A percentile compares a stretch with the other conserved stretches of the same genome.
phyloP scores from a whole-genome alignment of 129 eudicot species.

The Helichrysum umbraculigerum region DNA sequence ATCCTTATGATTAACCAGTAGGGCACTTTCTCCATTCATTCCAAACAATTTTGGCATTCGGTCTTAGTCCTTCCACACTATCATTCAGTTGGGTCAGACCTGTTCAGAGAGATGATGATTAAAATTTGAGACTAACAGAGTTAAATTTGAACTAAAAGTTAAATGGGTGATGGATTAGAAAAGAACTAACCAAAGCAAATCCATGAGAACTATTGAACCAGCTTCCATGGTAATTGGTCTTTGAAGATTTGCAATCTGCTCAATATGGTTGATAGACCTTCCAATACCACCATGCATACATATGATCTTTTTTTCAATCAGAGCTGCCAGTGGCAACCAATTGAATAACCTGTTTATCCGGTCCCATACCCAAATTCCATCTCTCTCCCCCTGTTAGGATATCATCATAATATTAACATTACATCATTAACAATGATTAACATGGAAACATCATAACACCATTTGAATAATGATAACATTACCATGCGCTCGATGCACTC shows the following conservation, averaged over 20 bases:
- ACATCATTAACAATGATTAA: neutral
- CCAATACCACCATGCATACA: too few species aligned
- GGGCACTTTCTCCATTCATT: too few species aligned
- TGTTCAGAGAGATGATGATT: slow-evolving; percentile 21
- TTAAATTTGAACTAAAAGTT: neutral
- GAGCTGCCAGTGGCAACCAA: slow-evolving; percentile 93
- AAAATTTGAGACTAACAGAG: slow-evolving; percentile 5
- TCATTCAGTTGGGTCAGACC: slow-evolving; percentile 99
- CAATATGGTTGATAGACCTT: slow-evolving; percentile 84
- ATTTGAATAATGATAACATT: slow-evolving; percentile 12
- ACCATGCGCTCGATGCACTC: slow-evolving; percentile 99
- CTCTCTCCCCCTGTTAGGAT: slow-evolving; percentile 81
- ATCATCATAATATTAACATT: neutral
- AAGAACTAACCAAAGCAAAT: slow-evolving; percentile 71
- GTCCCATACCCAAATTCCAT: slow-evolving; percentile 98
- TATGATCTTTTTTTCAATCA: slow-evolving; percentile 92
- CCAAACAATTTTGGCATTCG: slow-evolving; percentile 49
- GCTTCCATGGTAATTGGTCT: slow-evolving; percentile 98
- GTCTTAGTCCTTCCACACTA: slow-evolving; percentile 95
- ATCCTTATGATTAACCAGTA: too few species aligned
- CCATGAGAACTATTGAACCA: slow-evolving; percentile 96
- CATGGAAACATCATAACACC: neutral
- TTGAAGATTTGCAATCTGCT: slow-evolving; percentile 85
- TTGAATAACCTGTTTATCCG: slow-evolving; percentile 91
- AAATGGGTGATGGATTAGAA: neutral